These are phyloP conservation scores for Exophiala xenobiotica DNA, from an alignment of 2,329 filamentous ascomycete genomes.

Conservation along the genomic window DNA sequence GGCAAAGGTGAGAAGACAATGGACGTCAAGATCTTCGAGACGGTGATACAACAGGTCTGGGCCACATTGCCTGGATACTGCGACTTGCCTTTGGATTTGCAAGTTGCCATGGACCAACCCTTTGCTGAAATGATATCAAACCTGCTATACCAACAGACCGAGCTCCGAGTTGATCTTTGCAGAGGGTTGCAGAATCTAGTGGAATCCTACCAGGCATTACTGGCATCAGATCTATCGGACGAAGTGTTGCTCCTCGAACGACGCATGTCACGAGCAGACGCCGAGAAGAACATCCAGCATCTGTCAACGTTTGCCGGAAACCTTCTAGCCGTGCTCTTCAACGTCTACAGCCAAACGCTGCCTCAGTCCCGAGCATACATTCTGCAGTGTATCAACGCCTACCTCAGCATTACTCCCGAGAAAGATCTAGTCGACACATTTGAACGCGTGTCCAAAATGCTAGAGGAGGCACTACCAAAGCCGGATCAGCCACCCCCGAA, in stretches of 20 bases:
- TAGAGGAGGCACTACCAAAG: slow-evolving; percentile 68
- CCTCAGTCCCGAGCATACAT: slow-evolving; percentile 90
- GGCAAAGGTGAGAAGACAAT: slow-evolving; percentile 83
- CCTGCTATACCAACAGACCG: slow-evolving; percentile 86
- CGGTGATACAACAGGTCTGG: slow-evolving; percentile 93
- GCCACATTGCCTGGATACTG: slow-evolving; percentile 91
- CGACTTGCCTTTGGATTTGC: slow-evolving; percentile 79
- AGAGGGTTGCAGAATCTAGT: slow-evolving; percentile 80
- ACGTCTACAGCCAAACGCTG: slow-evolving; percentile 95
- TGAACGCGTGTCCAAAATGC: slow-evolving; percentile 77
- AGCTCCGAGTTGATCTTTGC: slow-evolving; percentile 84
- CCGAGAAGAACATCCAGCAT: slow-evolving; percentile 77
- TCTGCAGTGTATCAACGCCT: slow-evolving; percentile 90
- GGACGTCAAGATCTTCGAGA: slow-evolving; percentile 97
- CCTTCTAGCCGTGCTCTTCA: slow-evolving; percentile 94
- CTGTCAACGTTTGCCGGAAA: slow-evolving; percentile 79
- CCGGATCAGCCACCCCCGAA: slow-evolving; percentile 62
- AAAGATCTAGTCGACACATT: slow-evolving; percentile 85
- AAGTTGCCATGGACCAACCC: slow-evolving; percentile 73
- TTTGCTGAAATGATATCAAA: slow-evolving; percentile 92
- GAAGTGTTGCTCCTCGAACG: slow-evolving; percentile 76
- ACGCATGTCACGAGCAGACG: slow-evolving; percentile 71
- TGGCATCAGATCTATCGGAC: slow-evolving; percentile 65
- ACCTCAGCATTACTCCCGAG: slow-evolving; percentile 80
- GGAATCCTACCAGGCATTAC: slow-evolving; percentile 84